Evolutionary conservation across 805 yeast species (phyloP), one percentile per base, ranked within the genome.

Genomic region (Zygosaccharomyces gambellarensis): DNA sequence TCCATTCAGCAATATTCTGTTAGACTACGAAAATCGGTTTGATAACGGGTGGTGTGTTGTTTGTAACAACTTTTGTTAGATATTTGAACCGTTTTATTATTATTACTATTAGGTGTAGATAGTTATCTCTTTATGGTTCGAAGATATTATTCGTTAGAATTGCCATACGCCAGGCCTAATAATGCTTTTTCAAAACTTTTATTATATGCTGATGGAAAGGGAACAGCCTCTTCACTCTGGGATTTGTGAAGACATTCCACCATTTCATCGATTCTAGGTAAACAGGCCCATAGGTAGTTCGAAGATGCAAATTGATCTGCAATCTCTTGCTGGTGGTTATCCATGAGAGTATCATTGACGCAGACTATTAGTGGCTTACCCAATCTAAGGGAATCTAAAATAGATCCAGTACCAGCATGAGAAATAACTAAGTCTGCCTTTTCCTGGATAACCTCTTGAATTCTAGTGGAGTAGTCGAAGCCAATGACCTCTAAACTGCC

Each of bases 371-470:
- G 68, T 22, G 77, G 79, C 60, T 80, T 83, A 1, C 67, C 47
- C 12, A 67, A 49, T 21, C 94, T 73, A 32, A 89, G 66, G 0
- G 87, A 76, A 60, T 92, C 99, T 25, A 94, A 65, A 6, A 92
- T 86, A 0, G 97, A 87, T 2, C 99, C 99, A 0, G 98, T 88
- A 1, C 86, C 85, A 12, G 96, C 97, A 64, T 94, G 98, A 0
- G 96, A 82, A 10, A 94, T 76, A 9, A 92, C 87, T 39, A 88
- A 56, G 45, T 81, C 80, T 1, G 82, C 72, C 1, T 61, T 34
- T 0, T 56, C 42, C 2, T 39, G 27, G 2, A 88, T 78, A 49
- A 74, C 72, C 0, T 65, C 58, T 2, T 57, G 60, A 23, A 80
- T 69, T 34, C 74, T 64, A 3, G 68, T 58, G 8, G 78, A 74